Evolutionary conservation across 345 rosid genomes (phyloP).

Genomic region (Cardamine chenopodiifolia): DNA sequence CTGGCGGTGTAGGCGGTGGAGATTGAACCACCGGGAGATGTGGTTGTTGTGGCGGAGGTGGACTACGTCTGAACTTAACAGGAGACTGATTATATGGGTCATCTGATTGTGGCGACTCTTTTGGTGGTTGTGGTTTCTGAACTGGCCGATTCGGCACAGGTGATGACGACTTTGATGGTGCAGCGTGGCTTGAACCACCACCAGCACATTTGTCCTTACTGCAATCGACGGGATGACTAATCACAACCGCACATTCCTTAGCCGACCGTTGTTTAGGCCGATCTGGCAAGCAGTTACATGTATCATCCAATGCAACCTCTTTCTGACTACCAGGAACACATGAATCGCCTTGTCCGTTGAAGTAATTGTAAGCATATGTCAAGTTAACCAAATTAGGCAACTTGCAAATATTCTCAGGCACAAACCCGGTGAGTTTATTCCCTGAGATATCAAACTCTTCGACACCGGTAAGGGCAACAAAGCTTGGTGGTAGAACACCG

Average conservation of each 20-base stretch:
- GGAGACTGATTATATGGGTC: constrained; percentile 38
- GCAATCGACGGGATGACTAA: constrained; percentile 66
- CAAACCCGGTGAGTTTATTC: constrained; percentile 65
- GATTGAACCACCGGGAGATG: constrained; percentile 24
- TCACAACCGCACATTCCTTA: constrained; percentile 50
- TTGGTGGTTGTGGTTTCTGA: constrained; percentile 30
- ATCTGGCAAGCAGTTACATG: constrained; percentile 55
- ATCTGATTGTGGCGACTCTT: constrained; percentile 41
- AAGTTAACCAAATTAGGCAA: constrained; percentile 59
- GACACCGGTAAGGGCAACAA: constrained; percentile 43
- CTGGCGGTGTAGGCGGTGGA: background rate
- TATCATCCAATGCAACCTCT: constrained; percentile 50
- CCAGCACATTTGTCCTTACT: constrained; percentile 58
- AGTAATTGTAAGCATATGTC: constrained; percentile 61
- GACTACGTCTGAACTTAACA: constrained; percentile 36
- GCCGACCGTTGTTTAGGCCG: constrained; percentile 52
- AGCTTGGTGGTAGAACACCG: constrained; percentile 53
- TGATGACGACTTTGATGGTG: constrained; percentile 3
- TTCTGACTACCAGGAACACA: constrained; percentile 46
- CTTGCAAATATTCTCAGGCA: constrained; percentile 59
- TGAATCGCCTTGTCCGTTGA: constrained; percentile 50
- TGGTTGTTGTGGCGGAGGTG: constrained; percentile 40
- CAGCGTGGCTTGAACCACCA: constrained; percentile 28
- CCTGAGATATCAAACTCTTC: constrained; percentile 50
- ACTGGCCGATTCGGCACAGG: constrained; percentile 31